phyloP scores from a whole-genome alignment of 2,329 filamentous ascomycete genomes.

The Aureobasidium musti region DNA sequence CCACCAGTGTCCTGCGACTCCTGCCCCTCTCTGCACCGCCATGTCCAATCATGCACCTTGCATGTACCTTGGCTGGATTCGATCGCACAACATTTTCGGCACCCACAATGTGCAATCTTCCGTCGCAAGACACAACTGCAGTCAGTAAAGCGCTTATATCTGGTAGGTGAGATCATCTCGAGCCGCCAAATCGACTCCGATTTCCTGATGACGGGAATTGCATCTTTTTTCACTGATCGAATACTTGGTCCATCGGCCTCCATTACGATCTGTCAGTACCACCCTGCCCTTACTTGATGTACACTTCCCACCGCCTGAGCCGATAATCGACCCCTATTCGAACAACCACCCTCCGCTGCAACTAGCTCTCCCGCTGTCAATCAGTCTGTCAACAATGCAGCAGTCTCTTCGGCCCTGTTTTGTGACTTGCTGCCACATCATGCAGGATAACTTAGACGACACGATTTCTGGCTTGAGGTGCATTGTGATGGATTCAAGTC shows the following conservation, averaged over 20 bases:
- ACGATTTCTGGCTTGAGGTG: not conserved
- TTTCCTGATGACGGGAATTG: not conserved
- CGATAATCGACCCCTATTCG: slow-evolving; percentile 6
- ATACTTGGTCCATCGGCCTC: not conserved
- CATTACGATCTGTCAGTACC: not conserved
- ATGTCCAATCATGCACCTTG: slow-evolving; percentile 1
- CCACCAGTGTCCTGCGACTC: not conserved
- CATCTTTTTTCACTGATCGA: not conserved
- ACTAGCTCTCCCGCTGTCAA: slow-evolving; percentile 17
- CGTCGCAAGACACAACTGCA: not conserved
- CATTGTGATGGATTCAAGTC: not conserved
- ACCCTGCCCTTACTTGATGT: slow-evolving; percentile 13
- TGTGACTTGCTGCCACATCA: slow-evolving; percentile 12
- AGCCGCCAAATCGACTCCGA: not conserved
- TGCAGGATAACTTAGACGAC: not conserved
- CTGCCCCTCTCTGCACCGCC: slow-evolving; percentile 12
- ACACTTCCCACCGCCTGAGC: not conserved
- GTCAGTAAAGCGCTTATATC: not conserved
- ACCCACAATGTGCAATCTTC: not conserved
- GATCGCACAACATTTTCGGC: not conserved
- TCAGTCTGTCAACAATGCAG: slow-evolving; percentile 16
- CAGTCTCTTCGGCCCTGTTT: slow-evolving; percentile 7
- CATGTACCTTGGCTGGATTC: not conserved
- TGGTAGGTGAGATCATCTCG: not conserved
- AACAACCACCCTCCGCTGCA: slow-evolving; percentile 3